A percentile compares a stretch with the other conserved stretches of the same genome.
Evolutionary conservation across 169 alveolate genomes (phyloP).

Genomic region (Perkinsus marinus): DNA sequence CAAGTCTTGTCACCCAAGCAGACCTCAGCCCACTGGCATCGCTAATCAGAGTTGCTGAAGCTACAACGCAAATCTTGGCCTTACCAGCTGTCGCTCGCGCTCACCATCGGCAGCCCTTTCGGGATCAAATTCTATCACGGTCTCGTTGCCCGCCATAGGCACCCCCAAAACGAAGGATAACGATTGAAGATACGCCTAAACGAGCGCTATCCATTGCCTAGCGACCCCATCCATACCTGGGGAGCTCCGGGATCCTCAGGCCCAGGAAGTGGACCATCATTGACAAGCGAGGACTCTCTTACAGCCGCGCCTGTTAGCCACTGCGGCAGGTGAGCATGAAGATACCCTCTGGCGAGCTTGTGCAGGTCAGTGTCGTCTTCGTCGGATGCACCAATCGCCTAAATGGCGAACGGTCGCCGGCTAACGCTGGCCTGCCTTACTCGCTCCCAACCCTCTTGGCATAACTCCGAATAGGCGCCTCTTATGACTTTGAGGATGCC

Average conservation of each 20-base stretch:
- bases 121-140: not conserved
- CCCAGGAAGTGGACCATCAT: not conserved
- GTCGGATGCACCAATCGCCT: not conserved
- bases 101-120: not conserved
- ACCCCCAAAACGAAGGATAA: not conserved
- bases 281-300: not conserved
- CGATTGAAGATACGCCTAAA: not conserved
- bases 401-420: not conserved
- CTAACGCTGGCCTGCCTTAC: not conserved
- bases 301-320: not conserved
- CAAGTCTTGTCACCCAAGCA: no score
- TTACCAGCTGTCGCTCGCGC: not conserved
- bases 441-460: not conserved
- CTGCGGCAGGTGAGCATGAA: not conserved
- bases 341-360: not conserved
- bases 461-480: not conserved
- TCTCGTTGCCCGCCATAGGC: not conserved
- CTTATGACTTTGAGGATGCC: not conserved
- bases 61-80: not conserved
- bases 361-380: not conserved
- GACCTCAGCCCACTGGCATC: no score
- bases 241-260: no score
- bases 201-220: no score
- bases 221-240: no score
- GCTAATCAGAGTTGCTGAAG: no score